Percentiles rank a stretch among this genome's conserved stretches.
Conservation (phyloP, 768 basidiomycete genomes). For the Amanita brunnescens region DNA sequence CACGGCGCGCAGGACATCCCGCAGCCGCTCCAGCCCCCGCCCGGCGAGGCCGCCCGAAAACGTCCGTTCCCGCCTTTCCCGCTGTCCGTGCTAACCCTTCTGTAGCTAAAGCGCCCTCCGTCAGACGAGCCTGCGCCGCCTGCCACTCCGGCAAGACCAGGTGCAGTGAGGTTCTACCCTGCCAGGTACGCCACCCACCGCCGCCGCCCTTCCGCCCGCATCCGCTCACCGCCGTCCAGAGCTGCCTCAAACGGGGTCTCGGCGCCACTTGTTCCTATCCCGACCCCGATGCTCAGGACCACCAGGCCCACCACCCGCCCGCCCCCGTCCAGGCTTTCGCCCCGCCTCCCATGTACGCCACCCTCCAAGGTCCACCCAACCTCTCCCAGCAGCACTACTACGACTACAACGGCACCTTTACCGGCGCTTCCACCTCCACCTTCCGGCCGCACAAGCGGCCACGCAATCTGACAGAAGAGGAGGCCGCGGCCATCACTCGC, state of each 20-base stretch:
- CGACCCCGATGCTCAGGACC: slow-evolving; percentile 57
- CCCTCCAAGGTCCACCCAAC: slow-evolving; percentile 35
- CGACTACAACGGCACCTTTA: slow-evolving; percentile 65
- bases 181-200: slow-evolving; percentile 46
- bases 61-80: slow-evolving; percentile 29
- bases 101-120: slow-evolving; percentile 72
- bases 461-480: slow-evolving; percentile 74
- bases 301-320: slow-evolving; percentile 32
- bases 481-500: slow-evolving; percentile 75
- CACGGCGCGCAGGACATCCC: slow-evolving; percentile 26
- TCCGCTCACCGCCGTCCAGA: slow-evolving; percentile 30
- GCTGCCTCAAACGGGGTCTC: slow-evolving; percentile 74
- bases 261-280: slow-evolving; percentile 67
- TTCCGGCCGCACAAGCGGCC: slow-evolving; percentile 78
- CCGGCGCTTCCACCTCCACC: slow-evolving; percentile 62
- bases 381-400: slow-evolving; percentile 64
- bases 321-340: slow-evolving; percentile 31
- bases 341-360: slow-evolving; percentile 43
- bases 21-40: slow-evolving; percentile 17
- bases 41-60: slow-evolving; percentile 44
- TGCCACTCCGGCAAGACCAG: slow-evolving; percentile 81
- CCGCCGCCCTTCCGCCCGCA: slow-evolving; percentile 1
- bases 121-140: slow-evolving; percentile 70
- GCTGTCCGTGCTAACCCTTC: slow-evolving; percentile 9
- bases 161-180: slow-evolving; percentile 75